phyloP scores from a whole-genome alignment of 345 rosid genomes.

The Fremontodendron californicum region DNA sequence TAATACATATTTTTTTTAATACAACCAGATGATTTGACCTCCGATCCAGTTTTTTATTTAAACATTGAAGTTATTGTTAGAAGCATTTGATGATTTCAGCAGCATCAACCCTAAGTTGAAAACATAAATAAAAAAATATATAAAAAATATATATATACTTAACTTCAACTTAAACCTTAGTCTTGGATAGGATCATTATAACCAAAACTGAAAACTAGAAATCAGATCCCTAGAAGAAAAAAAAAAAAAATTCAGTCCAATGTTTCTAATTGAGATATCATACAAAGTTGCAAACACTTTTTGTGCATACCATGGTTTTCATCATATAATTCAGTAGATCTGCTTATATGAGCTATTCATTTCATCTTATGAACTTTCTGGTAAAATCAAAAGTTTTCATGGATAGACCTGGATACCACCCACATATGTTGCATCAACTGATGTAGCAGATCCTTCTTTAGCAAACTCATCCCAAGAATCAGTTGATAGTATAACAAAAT shows the following conservation, averaged over 20 bases:
- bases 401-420: constrained; percentile 61
- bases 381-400: constrained; percentile 6
- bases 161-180: no score
- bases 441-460: constrained; percentile 44
- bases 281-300: background rate
- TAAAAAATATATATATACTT: no score
- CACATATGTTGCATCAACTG: constrained; percentile 61
- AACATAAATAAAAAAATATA: no score
- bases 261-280: background rate
- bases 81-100: no score
- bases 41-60: no score
- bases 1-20: no score
- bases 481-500: constrained; percentile 62
- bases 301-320: background rate
- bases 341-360: background rate
- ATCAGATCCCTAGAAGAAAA: no score
- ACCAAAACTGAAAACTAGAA: background rate
- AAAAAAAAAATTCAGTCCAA: no score
- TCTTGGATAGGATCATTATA: background rate
- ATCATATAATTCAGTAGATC: background rate
- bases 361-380: background rate
- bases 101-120: no score
- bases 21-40: no score
- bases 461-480: constrained; percentile 59
- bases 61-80: no score